These are phyloP conservation scores for Raphanus raphanistrum DNA, from an alignment of 345 rosid species.

Conservation along the genomic window DNA sequence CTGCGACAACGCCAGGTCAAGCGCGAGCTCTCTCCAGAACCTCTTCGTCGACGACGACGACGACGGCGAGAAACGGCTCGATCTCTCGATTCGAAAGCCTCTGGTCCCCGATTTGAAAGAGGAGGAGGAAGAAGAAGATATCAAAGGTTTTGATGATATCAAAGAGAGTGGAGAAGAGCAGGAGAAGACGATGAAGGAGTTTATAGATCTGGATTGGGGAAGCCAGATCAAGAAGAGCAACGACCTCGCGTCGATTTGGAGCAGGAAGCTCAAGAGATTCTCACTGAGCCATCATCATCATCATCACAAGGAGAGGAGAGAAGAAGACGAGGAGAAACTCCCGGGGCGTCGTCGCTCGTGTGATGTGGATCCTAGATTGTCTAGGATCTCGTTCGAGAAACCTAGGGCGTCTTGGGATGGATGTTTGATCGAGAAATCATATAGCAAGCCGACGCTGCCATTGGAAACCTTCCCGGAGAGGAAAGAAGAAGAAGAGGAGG, in stretches of 20 bases:
- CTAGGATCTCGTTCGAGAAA: conserved; percentile 62
- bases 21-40: conserved; percentile 44
- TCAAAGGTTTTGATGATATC: conserved; percentile 21
- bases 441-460: conserved; percentile 50
- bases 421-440: conserved; percentile 54
- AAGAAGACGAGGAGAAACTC: conserved; percentile 30
- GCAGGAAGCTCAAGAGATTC: conserved; percentile 60
- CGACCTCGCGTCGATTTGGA: conserved; percentile 56
- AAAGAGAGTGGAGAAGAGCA: conserved; percentile 41
- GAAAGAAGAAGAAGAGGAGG: conserved; percentile 10
- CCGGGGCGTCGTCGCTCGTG: conserved; percentile 62
- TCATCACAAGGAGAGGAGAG: conserved; percentile 47
- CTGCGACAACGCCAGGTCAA: conserved; percentile 44
- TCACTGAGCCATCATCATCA: conserved; percentile 38
- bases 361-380: conserved; percentile 65
- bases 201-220: conserved; percentile 70
- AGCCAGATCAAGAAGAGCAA: conserved; percentile 48
- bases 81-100: conserved; percentile 25
- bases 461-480: conserved; percentile 40
- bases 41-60: conserved; percentile 51
- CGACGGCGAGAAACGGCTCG: neutral
- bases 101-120: conserved; percentile 28
- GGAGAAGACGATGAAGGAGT: conserved; percentile 74
- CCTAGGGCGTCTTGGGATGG: conserved; percentile 92
- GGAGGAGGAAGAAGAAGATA: conserved; percentile 39